phyloP scores from a whole-genome alignment of 164 flowering plant genomes.

The Euptelea pleiosperma region DNA sequence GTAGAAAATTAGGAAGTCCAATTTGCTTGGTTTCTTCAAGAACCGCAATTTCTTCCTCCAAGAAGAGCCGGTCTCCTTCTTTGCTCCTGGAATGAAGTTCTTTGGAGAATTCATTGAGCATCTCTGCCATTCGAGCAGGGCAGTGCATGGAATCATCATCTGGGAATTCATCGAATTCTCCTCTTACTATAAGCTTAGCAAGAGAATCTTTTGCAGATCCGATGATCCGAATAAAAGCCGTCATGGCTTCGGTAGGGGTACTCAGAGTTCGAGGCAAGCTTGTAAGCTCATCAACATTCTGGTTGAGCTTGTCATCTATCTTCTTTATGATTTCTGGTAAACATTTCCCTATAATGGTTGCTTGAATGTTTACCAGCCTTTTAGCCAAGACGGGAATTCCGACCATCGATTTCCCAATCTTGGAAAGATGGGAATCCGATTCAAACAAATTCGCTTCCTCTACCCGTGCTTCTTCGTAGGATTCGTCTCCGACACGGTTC shows the following conservation, averaged over 20 bases:
- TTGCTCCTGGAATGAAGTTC: background rate
- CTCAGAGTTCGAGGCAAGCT: background rate
- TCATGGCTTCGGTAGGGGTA: background rate
- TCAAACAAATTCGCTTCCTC: conserved; percentile 3
- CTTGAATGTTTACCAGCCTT: background rate
- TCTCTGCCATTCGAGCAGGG: conserved; percentile 5
- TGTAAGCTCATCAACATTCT: background rate
- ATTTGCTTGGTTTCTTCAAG: background rate
- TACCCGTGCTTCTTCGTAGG: background rate
- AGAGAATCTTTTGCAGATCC: conserved; percentile 8
- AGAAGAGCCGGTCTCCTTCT: too few species aligned
- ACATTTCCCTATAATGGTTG: background rate
- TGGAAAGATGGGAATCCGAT: background rate
- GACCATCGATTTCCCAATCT: background rate
- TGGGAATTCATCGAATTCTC: conserved; percentile 4
- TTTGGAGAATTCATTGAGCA: background rate
- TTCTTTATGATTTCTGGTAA: background rate
- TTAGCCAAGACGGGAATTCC: conserved; percentile 7
- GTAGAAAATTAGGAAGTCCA: conserved; percentile 1
- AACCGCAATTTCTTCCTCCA: background rate
- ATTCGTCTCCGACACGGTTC: conserved; percentile 9
- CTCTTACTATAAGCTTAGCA: background rate
- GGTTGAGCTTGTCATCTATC: background rate
- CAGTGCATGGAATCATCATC: conserved; percentile 1
- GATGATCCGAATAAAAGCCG: conserved; percentile 5